Evolutionary conservation across 805 yeast species (phyloP).

Genomic region (Limtongia smithiae): DNA sequence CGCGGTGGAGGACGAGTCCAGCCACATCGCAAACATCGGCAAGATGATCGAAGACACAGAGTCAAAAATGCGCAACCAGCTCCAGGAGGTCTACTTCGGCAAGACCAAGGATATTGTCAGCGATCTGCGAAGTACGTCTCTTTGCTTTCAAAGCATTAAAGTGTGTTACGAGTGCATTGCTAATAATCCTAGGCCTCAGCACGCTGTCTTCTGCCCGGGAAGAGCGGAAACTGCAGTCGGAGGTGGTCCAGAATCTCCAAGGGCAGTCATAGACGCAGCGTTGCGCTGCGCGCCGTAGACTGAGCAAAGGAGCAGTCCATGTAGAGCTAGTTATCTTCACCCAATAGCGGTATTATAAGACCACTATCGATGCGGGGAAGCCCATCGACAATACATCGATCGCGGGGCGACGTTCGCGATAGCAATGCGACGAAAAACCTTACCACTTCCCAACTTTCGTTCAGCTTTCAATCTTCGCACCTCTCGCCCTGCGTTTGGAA

Average conservation of each 20-base stretch:
- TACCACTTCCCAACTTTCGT: too few species aligned
- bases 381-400: too few species aligned
- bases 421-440: too few species aligned
- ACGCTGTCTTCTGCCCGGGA: conserved; percentile 39
- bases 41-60: conserved; percentile 83
- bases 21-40: conserved; percentile 86
- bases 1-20: conserved; percentile 46
- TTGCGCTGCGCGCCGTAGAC: too few species aligned
- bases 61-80: conserved; percentile 74
- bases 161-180: background rate
- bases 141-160: too few species aligned
- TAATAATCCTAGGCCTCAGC: conserved; percentile 30
- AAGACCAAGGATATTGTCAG: conserved; percentile 85
- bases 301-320: too few species aligned
- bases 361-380: too few species aligned
- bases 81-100: conserved; percentile 93
- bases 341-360: too few species aligned
- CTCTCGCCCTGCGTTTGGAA: too few species aligned
- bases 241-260: conserved; percentile 41
- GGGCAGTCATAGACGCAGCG: conserved; percentile 5
- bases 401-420: too few species aligned
- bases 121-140: conserved; percentile 50
- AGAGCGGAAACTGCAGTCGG: conserved; percentile 43
- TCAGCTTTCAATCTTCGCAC: too few species aligned
- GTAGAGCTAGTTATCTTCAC: too few species aligned